phyloP scores from a whole-genome alignment of 2,329 filamentous ascomycete species.

The Penicillium sp. region DNA sequence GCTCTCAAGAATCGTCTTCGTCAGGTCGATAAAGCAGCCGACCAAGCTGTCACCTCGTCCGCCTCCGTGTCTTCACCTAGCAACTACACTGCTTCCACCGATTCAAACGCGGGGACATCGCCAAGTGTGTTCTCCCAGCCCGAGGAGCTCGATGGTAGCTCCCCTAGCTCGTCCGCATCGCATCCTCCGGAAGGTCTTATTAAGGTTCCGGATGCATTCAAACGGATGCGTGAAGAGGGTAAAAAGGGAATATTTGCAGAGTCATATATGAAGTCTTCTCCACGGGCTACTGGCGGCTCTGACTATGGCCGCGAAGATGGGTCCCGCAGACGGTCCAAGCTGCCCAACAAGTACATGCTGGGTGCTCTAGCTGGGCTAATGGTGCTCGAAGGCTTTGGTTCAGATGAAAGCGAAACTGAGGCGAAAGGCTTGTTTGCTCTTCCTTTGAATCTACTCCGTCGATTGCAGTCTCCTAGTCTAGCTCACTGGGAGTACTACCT shows the following conservation, averaged over 20 bases:
- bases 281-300: constrained; percentile 14
- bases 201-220: constrained; percentile 45
- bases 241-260: constrained; percentile 38
- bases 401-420: constrained; percentile 62
- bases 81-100: constrained; percentile 38
- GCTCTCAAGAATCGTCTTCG: constrained; percentile 76
- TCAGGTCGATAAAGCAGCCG: constrained; percentile 67
- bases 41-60: constrained; percentile 41
- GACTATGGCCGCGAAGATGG: constrained; percentile 41
- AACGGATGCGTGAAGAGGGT: constrained; percentile 40
- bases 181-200: constrained; percentile 45
- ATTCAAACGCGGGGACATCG: constrained; percentile 37
- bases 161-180: constrained; percentile 30
- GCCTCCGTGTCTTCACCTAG: constrained; percentile 43
- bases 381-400: constrained; percentile 80
- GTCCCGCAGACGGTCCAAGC: constrained; percentile 49
- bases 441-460: constrained; percentile 59
- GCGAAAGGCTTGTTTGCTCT: constrained; percentile 67
- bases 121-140: constrained; percentile 43
- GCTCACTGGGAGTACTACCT: constrained; percentile 27
- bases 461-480: constrained; percentile 23
- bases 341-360: constrained; percentile 79
- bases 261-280: constrained; percentile 38
- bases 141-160: constrained; percentile 36
- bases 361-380: constrained; percentile 89